Evolutionary conservation across 306 rosid genomes (phyloP), one percentile per base, ranked within the genome.

Genomic region (Quercus alba): DNA sequence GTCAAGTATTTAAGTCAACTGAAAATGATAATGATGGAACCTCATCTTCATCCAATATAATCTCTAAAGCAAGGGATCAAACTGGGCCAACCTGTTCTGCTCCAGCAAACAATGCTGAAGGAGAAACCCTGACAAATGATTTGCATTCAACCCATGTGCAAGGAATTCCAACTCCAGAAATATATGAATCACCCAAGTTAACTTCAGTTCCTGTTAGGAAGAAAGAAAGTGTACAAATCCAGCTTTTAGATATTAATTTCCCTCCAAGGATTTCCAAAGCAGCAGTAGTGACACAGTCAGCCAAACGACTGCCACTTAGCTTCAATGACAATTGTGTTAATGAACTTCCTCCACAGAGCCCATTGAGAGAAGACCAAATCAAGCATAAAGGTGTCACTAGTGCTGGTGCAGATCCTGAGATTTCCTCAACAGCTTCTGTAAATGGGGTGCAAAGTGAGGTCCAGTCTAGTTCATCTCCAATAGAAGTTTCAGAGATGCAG

Each of bases 101-200:
- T 74, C 87, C 31, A 18, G 82, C 81, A 44, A 91, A 88, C 80
- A 73, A 76, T 4, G 86, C 75, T 79, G 91, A 93, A 87, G 97
- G 90, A 78, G 97, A 90, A 79, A 77, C 77, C 78, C 68, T 62
- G 56, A 75, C 70, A 76, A 83, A 78, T 30, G 87, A 88, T 75
- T 81, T 84, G 10, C 90, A 80, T 63, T 82, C 86, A 25, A 84
- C 84, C 71, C 94, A 87, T 83, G 81, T 87, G n/a, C 98, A 90
- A 68, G 99, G 99, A 59, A 93, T 96, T 85, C 98, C 97, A 64
- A 93, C 98, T 63, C 99, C 99, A 17, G 99, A 96, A 86, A 93
- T 96, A 79, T 96, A 91, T 21, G 99, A 93, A 87, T 90, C 99
- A 4, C 99, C 97, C 0, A 90, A 90, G 84, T 81, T 93, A 79